Percentiles rank a stretch among this genome's conserved stretches.
These are phyloP conservation scores for Hypoxylon sp. DNA, from an alignment of 2,329 filamentous ascomycete genomes.

Conservation along the genomic window DNA sequence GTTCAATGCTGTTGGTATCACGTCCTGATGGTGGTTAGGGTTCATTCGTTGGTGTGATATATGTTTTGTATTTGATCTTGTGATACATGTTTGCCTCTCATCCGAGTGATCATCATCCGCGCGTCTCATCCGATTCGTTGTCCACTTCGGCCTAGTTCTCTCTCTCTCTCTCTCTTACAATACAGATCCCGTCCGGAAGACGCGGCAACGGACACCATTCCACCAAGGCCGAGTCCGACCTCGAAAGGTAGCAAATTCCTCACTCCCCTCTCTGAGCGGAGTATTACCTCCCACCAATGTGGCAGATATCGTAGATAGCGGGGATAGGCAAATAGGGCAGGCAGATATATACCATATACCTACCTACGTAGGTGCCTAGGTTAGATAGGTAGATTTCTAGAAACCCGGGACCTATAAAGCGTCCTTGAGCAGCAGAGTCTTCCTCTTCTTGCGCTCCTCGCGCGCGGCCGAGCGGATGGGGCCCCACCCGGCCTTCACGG, in stretches of 20 bases:
- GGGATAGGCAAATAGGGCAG: too few relatives aligned
- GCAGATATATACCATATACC: background rate
- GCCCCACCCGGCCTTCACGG: constrained; percentile 70
- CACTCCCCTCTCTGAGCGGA: background rate
- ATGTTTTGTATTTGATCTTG: constrained; percentile 9
- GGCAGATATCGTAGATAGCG: background rate
- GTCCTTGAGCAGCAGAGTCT: constrained; percentile 66
- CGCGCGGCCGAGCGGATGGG: constrained; percentile 68
- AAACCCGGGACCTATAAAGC: constrained; percentile 59
- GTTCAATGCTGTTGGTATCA: constrained; percentile 15
- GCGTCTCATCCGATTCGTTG: constrained; percentile 4
- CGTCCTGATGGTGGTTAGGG: background rate
- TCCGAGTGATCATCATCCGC: background rate
- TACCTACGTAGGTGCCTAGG: background rate
- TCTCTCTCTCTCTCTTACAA: background rate
- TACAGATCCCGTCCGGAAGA: background rate
- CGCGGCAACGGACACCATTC: background rate
- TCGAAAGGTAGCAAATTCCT: background rate
- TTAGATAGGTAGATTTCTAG: background rate
- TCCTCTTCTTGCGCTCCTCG: constrained; percentile 69
- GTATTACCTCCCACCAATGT: background rate
- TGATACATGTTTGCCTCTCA: constrained; percentile 15
- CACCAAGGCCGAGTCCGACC: background rate
- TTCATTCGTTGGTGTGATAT: background rate
- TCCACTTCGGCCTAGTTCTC: background rate